A percentile compares a stretch with the other conserved stretches of the same genome.
Conservation (phyloP, 176 grass and related monocot genomes). For the Avena insularis region DNA sequence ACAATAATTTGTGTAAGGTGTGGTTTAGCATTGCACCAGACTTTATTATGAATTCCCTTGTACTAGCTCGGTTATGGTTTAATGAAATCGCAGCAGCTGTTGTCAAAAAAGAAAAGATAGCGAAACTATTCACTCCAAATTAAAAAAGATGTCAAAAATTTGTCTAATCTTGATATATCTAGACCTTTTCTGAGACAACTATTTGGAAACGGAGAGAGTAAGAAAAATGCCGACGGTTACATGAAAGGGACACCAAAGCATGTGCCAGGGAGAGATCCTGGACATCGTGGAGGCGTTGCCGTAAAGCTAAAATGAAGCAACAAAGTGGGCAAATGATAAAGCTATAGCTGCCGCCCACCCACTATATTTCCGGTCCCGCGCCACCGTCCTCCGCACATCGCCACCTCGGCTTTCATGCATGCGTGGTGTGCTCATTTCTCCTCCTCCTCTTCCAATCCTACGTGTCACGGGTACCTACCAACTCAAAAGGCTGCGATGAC, state of each 20-base stretch:
- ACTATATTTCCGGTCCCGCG: slow-evolving; percentile 3
- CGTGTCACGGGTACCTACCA: slow-evolving; percentile 18
- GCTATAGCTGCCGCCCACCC: slow-evolving; percentile 35
- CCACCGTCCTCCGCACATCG: slow-evolving; percentile 29
- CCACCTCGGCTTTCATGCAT: slow-evolving; percentile 13
- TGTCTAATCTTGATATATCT: too few relatives aligned
- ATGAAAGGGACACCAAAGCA: slow-evolving; percentile 2
- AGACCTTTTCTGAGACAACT: too few relatives aligned
- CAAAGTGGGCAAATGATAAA: slow-evolving; percentile 13
- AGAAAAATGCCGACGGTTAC: background rate
- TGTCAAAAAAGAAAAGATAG: too few relatives aligned
- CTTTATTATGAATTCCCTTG: too few relatives aligned
- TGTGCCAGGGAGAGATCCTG: slow-evolving; percentile 29
- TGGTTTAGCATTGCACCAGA: too few relatives aligned
- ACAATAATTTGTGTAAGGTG: too few relatives aligned
- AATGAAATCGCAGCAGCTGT: too few relatives aligned
- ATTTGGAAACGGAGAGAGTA: too few relatives aligned
- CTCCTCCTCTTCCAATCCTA: slow-evolving; percentile 23
- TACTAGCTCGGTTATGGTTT: too few relatives aligned
- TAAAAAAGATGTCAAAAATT: too few relatives aligned
- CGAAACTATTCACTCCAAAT: too few relatives aligned
- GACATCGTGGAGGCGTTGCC: slow-evolving; percentile 41
- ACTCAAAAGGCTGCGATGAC: slow-evolving; percentile 2
- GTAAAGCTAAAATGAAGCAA: slow-evolving; percentile 52
- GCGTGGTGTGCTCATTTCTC: slow-evolving; percentile 6